Base-by-base conservation (phyloP, 1,139 yeast genomes). In the Candida buenavistaensis region DNA sequence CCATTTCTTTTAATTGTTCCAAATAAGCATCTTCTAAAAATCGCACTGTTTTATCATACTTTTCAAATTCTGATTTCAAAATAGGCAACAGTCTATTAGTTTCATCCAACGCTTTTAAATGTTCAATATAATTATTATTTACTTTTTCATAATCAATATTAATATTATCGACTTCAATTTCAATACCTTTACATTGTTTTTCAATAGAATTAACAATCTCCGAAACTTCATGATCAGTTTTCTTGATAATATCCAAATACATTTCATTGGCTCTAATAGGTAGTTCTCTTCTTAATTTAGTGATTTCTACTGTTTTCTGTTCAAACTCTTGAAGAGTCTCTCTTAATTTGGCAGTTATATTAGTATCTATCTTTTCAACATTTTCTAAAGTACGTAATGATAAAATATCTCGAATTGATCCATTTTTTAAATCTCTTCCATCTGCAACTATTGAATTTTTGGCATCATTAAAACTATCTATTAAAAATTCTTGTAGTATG, bases 361-460 rank as follows among this genome's bases (percentile, higher is more conserved):
- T 75, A 28, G 73, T 58, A 51, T 82, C 86, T 54, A 80, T 81
- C 0, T 86, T 84, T 49, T 80, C 88, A 11, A 75, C 68, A 41
- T 64, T 69, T 38, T 68, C 72, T 31, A 49, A 52, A 1, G 69
- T 62, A 28, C 56, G 52, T 27, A 64, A 43, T 14, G 63, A 50
- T n/a, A 70, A 44, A 10, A 66, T 31, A 5, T 62, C 65, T 8
- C 40, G 36, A 7, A 57, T 46, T 9, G 39, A 21, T 9, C 13
- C 15, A 7, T 24, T 20, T 9, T 20, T 16, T 12, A 35, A 26
- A 28, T 64, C 67, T 10, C 55, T 37, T 2, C 77, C 80, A 45
- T 78, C 82, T 6, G 81, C 64, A 3, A 70, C 59, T 42, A 81
- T 49, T 2, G 78, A 74, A 39, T 66, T 56, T 35, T 70, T 64